Conservation (phyloP, 2,329 filamentous ascomycete genomes). For the Plectosphaerella cucumerina region DNA sequence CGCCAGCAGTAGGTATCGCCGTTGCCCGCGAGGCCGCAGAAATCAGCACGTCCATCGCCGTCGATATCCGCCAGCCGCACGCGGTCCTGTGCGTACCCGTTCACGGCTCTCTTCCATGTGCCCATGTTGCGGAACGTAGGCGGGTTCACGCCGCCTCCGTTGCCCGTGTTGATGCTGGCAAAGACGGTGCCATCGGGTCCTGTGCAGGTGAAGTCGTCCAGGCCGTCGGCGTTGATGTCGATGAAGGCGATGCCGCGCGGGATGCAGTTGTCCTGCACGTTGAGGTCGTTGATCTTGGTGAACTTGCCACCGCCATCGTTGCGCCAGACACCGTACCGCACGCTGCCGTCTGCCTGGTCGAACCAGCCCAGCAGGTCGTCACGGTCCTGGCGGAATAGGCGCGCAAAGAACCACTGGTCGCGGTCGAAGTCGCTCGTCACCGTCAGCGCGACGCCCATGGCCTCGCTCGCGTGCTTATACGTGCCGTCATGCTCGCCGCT, state of each 20-base stretch:
- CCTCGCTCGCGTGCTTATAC: slow-evolving; percentile 18
- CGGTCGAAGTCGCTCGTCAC: slow-evolving; percentile 16
- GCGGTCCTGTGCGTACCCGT: neutral
- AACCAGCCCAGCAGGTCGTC: slow-evolving; percentile 14
- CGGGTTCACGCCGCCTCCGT: slow-evolving; percentile 3
- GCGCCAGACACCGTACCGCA: neutral
- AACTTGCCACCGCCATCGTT: neutral
- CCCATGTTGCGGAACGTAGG: slow-evolving; percentile 4
- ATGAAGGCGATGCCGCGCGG: slow-evolving; percentile 5
- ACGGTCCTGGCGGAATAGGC: slow-evolving; percentile 9
- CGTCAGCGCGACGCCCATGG: slow-evolving; percentile 12
- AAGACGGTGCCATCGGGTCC: neutral
- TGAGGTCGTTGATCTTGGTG: slow-evolving; percentile 8
- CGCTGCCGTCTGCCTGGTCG: neutral
- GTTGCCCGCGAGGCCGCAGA: slow-evolving; percentile 17
- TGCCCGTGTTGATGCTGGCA: slow-evolving; percentile 5
- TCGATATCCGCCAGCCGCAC: slow-evolving; percentile 16
- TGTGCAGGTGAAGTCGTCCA: slow-evolving; percentile 8
- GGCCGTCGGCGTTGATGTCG: slow-evolving; percentile 15
- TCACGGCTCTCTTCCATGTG: neutral
- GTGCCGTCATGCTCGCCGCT: slow-evolving; percentile 21
- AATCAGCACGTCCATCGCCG: slow-evolving; percentile 28
- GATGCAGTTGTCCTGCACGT: slow-evolving; percentile 5
- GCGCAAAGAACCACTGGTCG: slow-evolving; percentile 18
- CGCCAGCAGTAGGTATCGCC: slow-evolving; percentile 25